Evolutionary conservation across 148 eudicot genomes (phyloP), one percentile per base, ranked within the genome.

Genomic region (Amaranthus cruentus): DNA sequence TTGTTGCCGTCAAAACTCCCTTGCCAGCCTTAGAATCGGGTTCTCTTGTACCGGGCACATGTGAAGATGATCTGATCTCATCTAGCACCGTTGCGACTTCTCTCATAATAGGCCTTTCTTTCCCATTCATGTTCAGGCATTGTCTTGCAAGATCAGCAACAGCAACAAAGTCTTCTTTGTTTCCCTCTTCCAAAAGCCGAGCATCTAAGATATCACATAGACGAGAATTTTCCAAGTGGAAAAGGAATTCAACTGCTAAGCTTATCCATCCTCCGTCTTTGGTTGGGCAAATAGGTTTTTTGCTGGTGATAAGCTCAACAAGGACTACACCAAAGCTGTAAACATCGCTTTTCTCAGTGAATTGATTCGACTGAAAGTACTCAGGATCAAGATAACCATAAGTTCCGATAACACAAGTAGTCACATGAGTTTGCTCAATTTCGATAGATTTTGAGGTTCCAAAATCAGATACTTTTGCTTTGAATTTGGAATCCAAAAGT

Each of bases 261-360:
- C 51, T 75, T 56, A 56, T 47, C 62, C 70, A 67, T 47, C 54
- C 72, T 2, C 55, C 66, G 7, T 21, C 14, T n/a, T 53, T 69
- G 18, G n/a, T 6, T 18, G 63, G 59, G 21, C 53, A 28, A 66
- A 75, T 66, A 4, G 78, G 78, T 56, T 75, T 75, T 52, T 56
- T 67, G 4, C 78, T 61, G 5, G 78, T 75, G 55, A 75, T 3
- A 6, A 75, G 56, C 55, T 75, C 72, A 47, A 57, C 71, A 18
- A 75, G 71, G 47, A 75, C 78, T 12, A 75, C 78, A 9, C 78
- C 78, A 28, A 75, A 75, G 70, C 78, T 75, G 43, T 75, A 75
- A 7, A 75, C 78, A 56, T 75, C 78, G 12, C 78, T 75, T 42
- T 66, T 75, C 4, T 75, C 78, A 4, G 70, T 75, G 13, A 66